phyloP scores from a whole-genome alignment of 2,329 filamentous ascomycete species.

The Dichotomopilus funicola region DNA sequence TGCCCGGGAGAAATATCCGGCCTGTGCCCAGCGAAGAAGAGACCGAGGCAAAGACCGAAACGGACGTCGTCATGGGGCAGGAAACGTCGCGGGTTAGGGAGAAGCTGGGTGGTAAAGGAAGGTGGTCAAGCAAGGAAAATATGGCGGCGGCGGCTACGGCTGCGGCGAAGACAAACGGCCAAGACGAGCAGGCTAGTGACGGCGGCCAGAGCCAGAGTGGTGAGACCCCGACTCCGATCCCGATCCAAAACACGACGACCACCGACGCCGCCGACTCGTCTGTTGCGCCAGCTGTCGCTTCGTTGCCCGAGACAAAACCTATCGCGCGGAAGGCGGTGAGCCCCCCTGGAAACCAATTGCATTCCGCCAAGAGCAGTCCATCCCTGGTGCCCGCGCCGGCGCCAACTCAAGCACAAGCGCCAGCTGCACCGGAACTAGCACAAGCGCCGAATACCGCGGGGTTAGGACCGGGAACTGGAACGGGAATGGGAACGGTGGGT shows the following conservation, averaged over 20 bases:
- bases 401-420: too few species aligned
- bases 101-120: conserved; percentile 12
- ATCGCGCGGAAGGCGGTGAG: conserved; percentile 9
- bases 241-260: too few species aligned
- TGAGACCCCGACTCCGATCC: too few species aligned
- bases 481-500: not conserved
- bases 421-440: too few species aligned
- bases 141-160: too few species aligned
- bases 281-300: conserved; percentile 39
- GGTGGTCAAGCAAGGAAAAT: not conserved
- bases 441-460: too few species aligned
- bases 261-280: conserved; percentile 23
- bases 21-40: conserved; percentile 22
- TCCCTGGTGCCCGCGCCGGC: conserved; percentile 9
- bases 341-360: conserved; percentile 15
- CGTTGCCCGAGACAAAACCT: conserved; percentile 21
- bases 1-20: conserved; percentile 29
- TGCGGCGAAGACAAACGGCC: too few species aligned
- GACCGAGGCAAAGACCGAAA: not conserved
- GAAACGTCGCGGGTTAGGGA: conserved; percentile 23
- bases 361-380: conserved; percentile 18
- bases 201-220: too few species aligned
- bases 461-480: too few species aligned
- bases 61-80: conserved; percentile 25
- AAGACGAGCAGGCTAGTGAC: too few species aligned